Conservation (phyloP, 352 stramenopile species). For the Aphanomyces stellatus region DNA sequence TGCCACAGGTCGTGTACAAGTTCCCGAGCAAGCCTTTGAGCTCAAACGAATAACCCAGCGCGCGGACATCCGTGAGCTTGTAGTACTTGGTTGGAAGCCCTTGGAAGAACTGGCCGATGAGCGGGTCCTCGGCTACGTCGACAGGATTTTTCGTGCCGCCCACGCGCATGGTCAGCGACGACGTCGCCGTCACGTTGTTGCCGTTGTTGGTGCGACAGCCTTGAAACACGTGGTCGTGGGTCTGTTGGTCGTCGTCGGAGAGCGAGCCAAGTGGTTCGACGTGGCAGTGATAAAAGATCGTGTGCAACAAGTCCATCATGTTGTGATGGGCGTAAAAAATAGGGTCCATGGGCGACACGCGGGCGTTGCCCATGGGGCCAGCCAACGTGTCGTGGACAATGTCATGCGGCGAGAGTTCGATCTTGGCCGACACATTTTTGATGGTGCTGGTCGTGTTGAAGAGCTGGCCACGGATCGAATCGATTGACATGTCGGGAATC, state of each 20-base stretch:
- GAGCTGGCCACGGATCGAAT: background rate
- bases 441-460: background rate
- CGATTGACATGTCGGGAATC: background rate
- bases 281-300: slow-evolving; percentile 9
- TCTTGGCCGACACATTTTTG: background rate
- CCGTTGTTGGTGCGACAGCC: background rate
- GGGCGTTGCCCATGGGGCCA: slow-evolving; percentile 12
- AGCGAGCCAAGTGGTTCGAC: background rate
- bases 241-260: background rate
- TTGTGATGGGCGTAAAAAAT: slow-evolving; percentile 12
- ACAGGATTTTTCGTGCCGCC: slow-evolving; percentile 40
- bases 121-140: background rate
- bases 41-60: slow-evolving; percentile 50
- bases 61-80: slow-evolving; percentile 31
- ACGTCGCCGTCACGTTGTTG: background rate
- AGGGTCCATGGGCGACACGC: slow-evolving; percentile 1
- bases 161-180: slow-evolving; percentile 13
- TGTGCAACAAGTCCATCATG: slow-evolving; percentile 6
- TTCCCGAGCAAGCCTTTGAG: slow-evolving; percentile 33
- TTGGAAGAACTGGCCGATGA: slow-evolving; percentile 20
- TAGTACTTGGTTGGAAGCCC: slow-evolving; percentile 25
- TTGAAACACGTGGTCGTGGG: background rate
- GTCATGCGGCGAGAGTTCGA: slow-evolving; percentile 11
- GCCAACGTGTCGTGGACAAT: slow-evolving; percentile 2
- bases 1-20: slow-evolving; percentile 36